Percentiles rank a stretch among this genome's conserved stretches.
These are phyloP conservation scores for Phytophthora sp. DNA, from an alignment of 352 stramenopile genomes.

Conservation along the genomic window DNA sequence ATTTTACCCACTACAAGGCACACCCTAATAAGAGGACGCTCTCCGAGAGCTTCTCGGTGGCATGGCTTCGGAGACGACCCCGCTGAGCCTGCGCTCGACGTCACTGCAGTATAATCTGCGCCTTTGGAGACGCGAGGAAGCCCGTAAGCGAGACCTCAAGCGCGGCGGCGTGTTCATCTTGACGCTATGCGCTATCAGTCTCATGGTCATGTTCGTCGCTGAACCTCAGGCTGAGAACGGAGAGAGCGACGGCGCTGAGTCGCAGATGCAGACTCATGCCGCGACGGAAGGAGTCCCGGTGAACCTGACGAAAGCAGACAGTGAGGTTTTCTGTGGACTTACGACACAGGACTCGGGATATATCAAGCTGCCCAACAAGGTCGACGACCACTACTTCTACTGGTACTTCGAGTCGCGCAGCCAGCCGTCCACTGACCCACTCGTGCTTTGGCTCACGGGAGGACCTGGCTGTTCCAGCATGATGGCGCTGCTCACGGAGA, in stretches of 20 bases:
- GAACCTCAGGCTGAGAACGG: conserved; percentile 21
- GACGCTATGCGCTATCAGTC: conserved; percentile 24
- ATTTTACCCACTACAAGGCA: conserved; percentile 16
- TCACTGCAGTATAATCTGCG: conserved; percentile 39
- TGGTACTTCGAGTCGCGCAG: conserved; percentile 76
- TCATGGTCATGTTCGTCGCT: conserved; percentile 27
- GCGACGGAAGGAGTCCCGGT: conserved; percentile 22
- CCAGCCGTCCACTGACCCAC: conserved; percentile 49
- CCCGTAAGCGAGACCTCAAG: conserved; percentile 29
- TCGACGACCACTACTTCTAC: conserved; percentile 77
- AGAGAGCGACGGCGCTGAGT: conserved; percentile 11
- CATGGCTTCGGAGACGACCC: conserved; percentile 37
- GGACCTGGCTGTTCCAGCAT: conserved; percentile 68
- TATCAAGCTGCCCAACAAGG: conserved; percentile 67
- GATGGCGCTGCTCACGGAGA: conserved; percentile 68
- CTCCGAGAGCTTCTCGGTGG: no score
- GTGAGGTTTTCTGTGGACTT: conserved; percentile 51
- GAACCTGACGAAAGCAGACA: conserved; percentile 14
- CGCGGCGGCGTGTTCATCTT: conserved; percentile 36
- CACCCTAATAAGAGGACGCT: conserved; percentile 5
- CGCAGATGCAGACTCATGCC: conserved; percentile 29
- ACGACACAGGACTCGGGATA: conserved; percentile 59
- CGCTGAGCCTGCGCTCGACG: conserved; percentile 25
- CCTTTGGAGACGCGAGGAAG: conserved; percentile 36
- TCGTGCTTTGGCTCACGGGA: conserved; percentile 73